Percentiles rank a stretch among this genome's conserved stretches.
These are phyloP conservation scores for Aspergillus tanneri DNA, from an alignment of 2,329 filamentous ascomycete genomes.

Conservation along the genomic window DNA sequence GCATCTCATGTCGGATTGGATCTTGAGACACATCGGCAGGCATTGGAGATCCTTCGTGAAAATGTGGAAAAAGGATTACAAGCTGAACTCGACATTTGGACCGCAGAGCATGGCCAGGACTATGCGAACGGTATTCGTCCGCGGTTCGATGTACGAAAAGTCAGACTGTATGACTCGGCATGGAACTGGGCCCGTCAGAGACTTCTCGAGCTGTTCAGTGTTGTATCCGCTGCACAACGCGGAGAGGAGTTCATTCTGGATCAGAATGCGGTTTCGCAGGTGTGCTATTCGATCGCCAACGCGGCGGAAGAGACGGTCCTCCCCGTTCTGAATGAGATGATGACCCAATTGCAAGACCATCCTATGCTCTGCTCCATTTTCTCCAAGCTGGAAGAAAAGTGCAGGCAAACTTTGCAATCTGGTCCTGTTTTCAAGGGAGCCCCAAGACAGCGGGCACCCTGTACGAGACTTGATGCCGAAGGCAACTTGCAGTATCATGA, in stretches of 20 bases:
- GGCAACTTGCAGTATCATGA: no score
- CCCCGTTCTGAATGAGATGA: no score
- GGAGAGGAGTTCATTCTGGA: conserved; percentile 83
- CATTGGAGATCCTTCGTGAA: conserved; percentile 78
- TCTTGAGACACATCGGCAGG: conserved; percentile 93
- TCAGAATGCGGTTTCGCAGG: no score
- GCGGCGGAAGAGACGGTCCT: no score
- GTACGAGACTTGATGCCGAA: no score
- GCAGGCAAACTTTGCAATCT: no score
- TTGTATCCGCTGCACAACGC: conserved; percentile 94
- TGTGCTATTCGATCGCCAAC: no score
- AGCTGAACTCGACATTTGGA: conserved; percentile 92
- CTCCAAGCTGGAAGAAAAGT: no score
- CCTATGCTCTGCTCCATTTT: no score
- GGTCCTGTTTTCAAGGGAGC: no score
- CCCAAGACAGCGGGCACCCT: no score
- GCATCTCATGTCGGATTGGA: conserved; percentile 97
- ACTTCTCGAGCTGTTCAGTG: conserved; percentile 97
- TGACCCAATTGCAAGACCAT: no score
- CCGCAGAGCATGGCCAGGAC: conserved; percentile 90
- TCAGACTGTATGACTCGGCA: conserved; percentile 92
- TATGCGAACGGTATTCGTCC: conserved; percentile 94
- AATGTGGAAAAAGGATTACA: conserved; percentile 85
- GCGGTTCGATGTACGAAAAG: conserved; percentile 89
- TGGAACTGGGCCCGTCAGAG: conserved; percentile 99